Base-by-base conservation (phyloP, 208 protist species). In the Trypanosoma theileri region DNA sequence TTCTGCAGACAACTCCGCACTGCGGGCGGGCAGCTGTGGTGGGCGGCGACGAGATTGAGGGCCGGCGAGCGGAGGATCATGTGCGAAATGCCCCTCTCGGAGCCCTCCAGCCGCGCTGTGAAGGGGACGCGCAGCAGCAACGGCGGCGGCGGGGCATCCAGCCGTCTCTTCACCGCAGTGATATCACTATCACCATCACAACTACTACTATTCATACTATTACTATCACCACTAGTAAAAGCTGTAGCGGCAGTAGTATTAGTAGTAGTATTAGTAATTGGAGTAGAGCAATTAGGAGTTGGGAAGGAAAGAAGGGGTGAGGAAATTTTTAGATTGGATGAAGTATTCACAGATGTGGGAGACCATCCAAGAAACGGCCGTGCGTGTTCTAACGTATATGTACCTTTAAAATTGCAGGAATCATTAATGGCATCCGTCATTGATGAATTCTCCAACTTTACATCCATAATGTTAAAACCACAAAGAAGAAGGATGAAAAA, bases 381-480 rank as follows among this genome's bases (percentile, higher is more conserved):
- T 4, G 77, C 80, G 79, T 95, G 89, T 22, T 64, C 76, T 19
- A 94, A 65, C 8, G 71, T 79, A 68, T 85, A 85, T 35, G 69
- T 67, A 0, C 88, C 88, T 16, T 67, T 65, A 60, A 85, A 89
- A 54, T 81, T 73, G 42, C 67, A 77, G 28, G 76, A 58, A 51
- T 85, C 75, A 45, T 35, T 17, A 12, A 59, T 13, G n/a, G 19
- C 66, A 14, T 77, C 59, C 8, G 54, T 13, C 45, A 67, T 4
- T 1, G 77, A 71, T n/a, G 40, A 72, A 17, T 58, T 52, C 16
- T 81, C 77, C n/a, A 94, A 26, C 41, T 69, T 66, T 1, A 83
- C 81, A 31, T 81, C 52, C n/a, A 86, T 53, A 65, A 95, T 71
- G 56, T 95, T 84, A 66, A 95, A 95, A 28, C 89, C 89, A 50